phyloP scores from a whole-genome alignment of 305 asterid species.

The Rubia peregrina region DNA sequence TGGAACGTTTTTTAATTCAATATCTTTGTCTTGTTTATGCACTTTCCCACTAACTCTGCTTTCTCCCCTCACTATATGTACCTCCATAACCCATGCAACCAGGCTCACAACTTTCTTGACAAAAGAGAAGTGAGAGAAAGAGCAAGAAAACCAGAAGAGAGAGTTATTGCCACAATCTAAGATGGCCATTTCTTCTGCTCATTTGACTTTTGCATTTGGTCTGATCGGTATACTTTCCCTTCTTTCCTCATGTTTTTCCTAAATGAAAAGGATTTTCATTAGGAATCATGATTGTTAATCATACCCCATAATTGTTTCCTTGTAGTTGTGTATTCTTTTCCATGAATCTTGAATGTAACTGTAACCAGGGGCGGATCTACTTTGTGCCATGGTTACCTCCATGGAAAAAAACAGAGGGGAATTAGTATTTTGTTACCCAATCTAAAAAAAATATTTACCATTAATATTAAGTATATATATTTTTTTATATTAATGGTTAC shows the following conservation, averaged over 20 bases:
- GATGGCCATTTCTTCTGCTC: slow-evolving; percentile 18
- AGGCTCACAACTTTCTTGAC: slow-evolving; percentile 9
- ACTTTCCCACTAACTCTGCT: slow-evolving; percentile 4
- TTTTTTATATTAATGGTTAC: too few species aligned
- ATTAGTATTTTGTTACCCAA: too few species aligned
- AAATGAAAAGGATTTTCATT: too few species aligned
- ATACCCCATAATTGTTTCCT: background rate
- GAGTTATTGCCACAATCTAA: background rate
- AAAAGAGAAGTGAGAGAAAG: background rate
- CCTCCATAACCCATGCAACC: background rate
- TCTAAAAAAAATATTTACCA: too few species aligned
- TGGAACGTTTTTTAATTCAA: background rate
- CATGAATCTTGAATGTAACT: too few species aligned
- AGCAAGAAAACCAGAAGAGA: background rate
- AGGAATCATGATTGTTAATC: too few species aligned
- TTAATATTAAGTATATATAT: too few species aligned
- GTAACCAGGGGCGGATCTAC: too few species aligned
- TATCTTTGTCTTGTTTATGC: background rate
- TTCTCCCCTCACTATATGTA: slow-evolving; percentile 2
- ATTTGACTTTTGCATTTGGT: slow-evolving; percentile 50
- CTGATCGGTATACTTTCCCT: slow-evolving; percentile 37
- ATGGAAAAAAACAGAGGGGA: too few species aligned
- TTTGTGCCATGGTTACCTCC: too few species aligned
- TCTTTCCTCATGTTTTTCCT: background rate
- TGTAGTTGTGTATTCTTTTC: background rate